Evolutionary conservation across 441 rosid genomes (phyloP), one percentile per base, ranked within the genome.

Genomic region (Capsella rubella): DNA sequence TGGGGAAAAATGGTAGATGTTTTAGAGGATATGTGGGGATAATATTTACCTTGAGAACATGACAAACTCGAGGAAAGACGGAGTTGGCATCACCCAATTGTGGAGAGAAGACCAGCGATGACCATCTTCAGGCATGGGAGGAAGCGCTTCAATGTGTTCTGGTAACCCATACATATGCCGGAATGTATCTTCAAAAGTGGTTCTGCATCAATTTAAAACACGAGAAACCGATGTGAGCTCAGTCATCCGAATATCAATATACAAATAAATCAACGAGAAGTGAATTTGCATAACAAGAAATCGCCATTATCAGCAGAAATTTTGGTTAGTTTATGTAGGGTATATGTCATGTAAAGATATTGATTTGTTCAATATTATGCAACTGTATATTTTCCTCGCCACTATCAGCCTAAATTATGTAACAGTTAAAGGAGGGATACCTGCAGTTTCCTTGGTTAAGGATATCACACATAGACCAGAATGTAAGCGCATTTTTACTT

Each of bases 11-110:
- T 6, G 59, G 16, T 25, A 70, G 59, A 69, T 56, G 11, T 29
- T 55, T 14, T 5, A 53, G 21, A 40, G 68, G 63, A 50, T 56
- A 32, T 31, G 58, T 27, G n/a, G 54, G 49, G 40, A 12, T n/a
- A 25, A 34, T 42, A 50, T 27, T 49, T 70, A 88, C 99, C 97
- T 76, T 62, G 99, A 85, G 80, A 96, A 96, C 97, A 90, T 93
- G 49, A 89, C 65, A 74, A 90, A 96, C 81, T 96, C 97, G 54
- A 96, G 83, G 79, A 91, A 93, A 59, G 97, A 93, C 72, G 97
- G 87, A 56, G 99, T 96, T 67, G 97, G 99, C 98, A 96, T 93
- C 79, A 89, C 96, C 99, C 99, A 96, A 74, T 97, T 82, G 77
- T 96, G 97, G 74, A 93, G 87, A 62, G 96, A 79, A 72, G 98